A percentile compares a stretch with the other conserved stretches of the same genome.
phyloP scores from a whole-genome alignment of 352 stramenopile genomes.

The Elongisporangium undulatum region DNA sequence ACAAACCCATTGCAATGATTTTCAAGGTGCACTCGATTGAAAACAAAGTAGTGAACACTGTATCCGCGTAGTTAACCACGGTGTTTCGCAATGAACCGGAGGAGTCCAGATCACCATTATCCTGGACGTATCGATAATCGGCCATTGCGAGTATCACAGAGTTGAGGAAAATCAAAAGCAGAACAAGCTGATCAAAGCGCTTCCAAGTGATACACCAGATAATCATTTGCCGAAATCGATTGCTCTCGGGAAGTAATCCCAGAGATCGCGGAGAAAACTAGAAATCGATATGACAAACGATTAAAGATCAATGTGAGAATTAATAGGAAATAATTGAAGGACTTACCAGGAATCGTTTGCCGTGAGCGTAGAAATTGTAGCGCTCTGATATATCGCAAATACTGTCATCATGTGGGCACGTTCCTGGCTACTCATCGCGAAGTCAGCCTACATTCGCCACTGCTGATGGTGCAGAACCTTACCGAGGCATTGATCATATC shows the following conservation, averaged over 20 bases:
- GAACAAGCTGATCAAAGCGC: slow-evolving; percentile 79
- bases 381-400: slow-evolving; percentile 39
- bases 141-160: slow-evolving; percentile 76
- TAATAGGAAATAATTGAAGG: neutral
- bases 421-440: slow-evolving; percentile 23
- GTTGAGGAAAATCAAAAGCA: slow-evolving; percentile 82
- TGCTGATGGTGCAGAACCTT: neutral
- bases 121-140: slow-evolving; percentile 64
- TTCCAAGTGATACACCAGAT: slow-evolving; percentile 74
- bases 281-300: neutral
- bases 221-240: slow-evolving; percentile 40
- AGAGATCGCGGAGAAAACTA: slow-evolving; percentile 60
- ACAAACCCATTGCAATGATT: slow-evolving; percentile 81
- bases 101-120: slow-evolving; percentile 30
- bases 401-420: slow-evolving; percentile 49
- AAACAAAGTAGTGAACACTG: slow-evolving; percentile 68
- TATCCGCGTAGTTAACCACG: slow-evolving; percentile 55
- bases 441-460: neutral
- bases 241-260: slow-evolving; percentile 42
- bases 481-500: neutral
- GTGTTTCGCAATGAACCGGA: slow-evolving; percentile 39
- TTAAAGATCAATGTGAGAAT: neutral
- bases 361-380: slow-evolving; percentile 65
- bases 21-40: slow-evolving; percentile 88
- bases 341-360: slow-evolving; percentile 48